A percentile compares a stretch with the other conserved stretches of the same genome.
Evolutionary conservation across 148 eudicot genomes (phyloP).

Genomic region (Amaranthus cruentus): DNA sequence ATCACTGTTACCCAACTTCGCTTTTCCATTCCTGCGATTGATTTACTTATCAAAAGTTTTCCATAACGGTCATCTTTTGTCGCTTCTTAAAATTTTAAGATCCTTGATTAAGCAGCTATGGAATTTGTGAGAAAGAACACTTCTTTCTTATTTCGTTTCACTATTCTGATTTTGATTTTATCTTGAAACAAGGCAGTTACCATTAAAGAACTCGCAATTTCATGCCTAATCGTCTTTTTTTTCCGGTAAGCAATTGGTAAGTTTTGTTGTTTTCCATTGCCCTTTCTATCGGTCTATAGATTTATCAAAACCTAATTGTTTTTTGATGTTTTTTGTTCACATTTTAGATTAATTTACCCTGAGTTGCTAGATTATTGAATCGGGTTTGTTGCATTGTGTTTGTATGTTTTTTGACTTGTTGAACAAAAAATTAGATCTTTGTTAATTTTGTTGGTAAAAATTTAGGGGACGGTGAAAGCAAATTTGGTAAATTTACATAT

Average conservation of each 20-base stretch:
- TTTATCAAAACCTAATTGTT: neutral
- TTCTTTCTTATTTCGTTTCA: too few relatives aligned
- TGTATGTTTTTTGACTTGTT: neutral
- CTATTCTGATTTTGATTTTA: too few relatives aligned
- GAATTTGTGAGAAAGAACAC: too few relatives aligned
- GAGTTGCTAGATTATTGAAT: neutral
- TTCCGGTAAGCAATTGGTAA: slow-evolving; percentile 52
- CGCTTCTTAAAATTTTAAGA: too few relatives aligned
- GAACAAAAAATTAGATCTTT: neutral
- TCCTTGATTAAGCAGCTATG: too few relatives aligned
- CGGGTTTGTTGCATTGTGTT: neutral
- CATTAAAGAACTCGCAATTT: slow-evolving; percentile 34
- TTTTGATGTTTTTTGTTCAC: neutral
- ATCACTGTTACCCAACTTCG: too few relatives aligned
- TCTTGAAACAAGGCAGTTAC: slow-evolving; percentile 30
- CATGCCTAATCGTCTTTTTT: slow-evolving; percentile 42
- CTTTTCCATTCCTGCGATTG: too few relatives aligned
- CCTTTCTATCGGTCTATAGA: neutral
- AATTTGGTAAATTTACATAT: too few relatives aligned
- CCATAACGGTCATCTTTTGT: too few relatives aligned
- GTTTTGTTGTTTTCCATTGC: slow-evolving; percentile 3
- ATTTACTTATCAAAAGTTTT: too few relatives aligned
- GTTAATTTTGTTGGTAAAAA: neutral
- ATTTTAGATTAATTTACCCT: too few relatives aligned
- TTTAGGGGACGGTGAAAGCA: too few relatives aligned